Conservation (phyloP, 1,284 basidiomycete genomes). For the Malassezia caprae region DNA sequence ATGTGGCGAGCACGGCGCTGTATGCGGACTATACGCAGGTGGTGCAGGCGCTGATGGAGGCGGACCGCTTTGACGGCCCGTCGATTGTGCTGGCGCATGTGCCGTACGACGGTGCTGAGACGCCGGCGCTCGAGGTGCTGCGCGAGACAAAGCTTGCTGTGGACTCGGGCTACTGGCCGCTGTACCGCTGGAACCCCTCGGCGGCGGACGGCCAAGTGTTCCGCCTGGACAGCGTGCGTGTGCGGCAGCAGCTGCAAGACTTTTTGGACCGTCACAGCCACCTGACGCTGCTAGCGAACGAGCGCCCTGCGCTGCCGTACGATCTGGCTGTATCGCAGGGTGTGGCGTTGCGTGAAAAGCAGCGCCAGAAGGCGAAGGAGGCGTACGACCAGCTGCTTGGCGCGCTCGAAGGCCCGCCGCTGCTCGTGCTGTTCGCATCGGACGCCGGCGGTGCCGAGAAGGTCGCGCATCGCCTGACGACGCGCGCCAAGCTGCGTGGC, state of each 20-base stretch:
- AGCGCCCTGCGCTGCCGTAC: conserved; percentile 65
- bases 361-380: conserved; percentile 71
- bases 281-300: conserved; percentile 74
- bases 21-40: conserved; percentile 93
- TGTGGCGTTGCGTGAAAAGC: conserved; percentile 68
- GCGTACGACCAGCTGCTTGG: conserved; percentile 76
- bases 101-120: conserved; percentile 58
- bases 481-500: conserved; percentile 73
- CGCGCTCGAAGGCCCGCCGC: conserved; percentile 76
- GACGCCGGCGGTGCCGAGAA: conserved; percentile 94
- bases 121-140: conserved; percentile 71
- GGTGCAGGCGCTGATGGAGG: conserved; percentile 81
- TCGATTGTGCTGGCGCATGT: conserved; percentile 89
- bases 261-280: conserved; percentile 97
- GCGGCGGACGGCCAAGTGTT: conserved; percentile 68
- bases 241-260: conserved; percentile 86
- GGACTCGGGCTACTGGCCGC: conserved; percentile 92
- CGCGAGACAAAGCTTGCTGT: conserved; percentile 96
- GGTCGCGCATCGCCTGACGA: conserved; percentile 75
- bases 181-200: conserved; percentile 93
- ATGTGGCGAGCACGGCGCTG: conserved; percentile 86
- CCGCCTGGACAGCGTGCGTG: conserved; percentile 77
- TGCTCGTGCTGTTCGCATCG: conserved; percentile 80
- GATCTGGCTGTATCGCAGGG: conserved; percentile 79
- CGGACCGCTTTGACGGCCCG: conserved; percentile 79